phyloP scores from a whole-genome alignment of 805 yeast species.

The Sugiyamaella smithiae region DNA sequence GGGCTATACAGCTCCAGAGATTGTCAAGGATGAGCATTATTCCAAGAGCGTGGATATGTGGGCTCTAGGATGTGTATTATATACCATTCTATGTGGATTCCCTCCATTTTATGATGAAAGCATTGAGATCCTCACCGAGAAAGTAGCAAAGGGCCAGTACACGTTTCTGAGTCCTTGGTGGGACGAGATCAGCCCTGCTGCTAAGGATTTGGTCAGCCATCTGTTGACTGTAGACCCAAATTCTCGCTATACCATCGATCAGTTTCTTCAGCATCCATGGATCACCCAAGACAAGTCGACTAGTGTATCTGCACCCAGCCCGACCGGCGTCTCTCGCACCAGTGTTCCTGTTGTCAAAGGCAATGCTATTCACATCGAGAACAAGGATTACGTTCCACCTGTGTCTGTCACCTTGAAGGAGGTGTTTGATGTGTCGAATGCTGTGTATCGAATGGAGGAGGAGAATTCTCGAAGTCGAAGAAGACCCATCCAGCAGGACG shows the following conservation, averaged over 20 bases:
- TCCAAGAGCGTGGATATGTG: constrained; percentile 97
- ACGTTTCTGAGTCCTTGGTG: constrained; percentile 82
- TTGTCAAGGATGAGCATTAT: constrained; percentile 88
- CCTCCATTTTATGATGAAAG: constrained; percentile 94
- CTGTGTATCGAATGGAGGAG: constrained; percentile 78
- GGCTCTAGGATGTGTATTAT: constrained; percentile 96
- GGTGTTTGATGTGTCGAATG: constrained; percentile 82
- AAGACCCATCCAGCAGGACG: constrained; percentile 23
- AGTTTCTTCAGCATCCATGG: constrained; percentile 77
- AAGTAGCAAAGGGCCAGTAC: constrained; percentile 76
- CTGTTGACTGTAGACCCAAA: constrained; percentile 70
- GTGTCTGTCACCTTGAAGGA: constrained; percentile 80
- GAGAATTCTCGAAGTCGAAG: constrained; percentile 43
- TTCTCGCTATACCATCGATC: constrained; percentile 65
- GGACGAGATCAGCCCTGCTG: constrained; percentile 73
- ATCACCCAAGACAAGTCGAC: constrained; percentile 39
- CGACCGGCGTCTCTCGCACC: constrained; percentile 23
- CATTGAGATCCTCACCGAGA: constrained; percentile 68
- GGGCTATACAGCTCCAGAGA: constrained; percentile 98
- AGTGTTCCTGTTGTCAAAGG: constrained; percentile 4
- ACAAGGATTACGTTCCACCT: constrained; percentile 33
- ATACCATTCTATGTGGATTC: constrained; percentile 91
- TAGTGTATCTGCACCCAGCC: constrained; percentile 26
- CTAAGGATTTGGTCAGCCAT: constrained; percentile 65
- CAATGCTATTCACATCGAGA: not conserved